phyloP scores from a whole-genome alignment of 768 basidiomycete species.

The Mycena leptocephala region DNA sequence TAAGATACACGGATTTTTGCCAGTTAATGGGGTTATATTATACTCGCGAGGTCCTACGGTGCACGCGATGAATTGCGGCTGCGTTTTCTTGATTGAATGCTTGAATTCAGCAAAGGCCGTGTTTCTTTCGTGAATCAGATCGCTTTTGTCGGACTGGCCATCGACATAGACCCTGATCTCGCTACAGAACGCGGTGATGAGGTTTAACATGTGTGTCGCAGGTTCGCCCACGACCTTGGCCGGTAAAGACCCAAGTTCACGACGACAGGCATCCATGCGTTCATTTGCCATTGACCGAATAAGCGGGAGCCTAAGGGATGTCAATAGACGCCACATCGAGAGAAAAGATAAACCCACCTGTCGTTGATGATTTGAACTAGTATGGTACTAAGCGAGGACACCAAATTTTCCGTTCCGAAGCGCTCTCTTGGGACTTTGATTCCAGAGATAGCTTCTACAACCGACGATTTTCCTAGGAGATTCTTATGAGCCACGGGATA shows the following conservation, averaged over 20 bases:
- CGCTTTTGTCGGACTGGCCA: conserved; percentile 43
- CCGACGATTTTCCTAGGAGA: conserved; percentile 55
- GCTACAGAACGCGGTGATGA: conserved; percentile 52
- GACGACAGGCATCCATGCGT: conserved; percentile 45
- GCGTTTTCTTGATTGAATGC: conserved; percentile 47
- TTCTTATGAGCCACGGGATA: background rate
- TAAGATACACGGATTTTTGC: conserved; percentile 43
- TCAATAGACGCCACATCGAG: background rate
- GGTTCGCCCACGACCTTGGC: conserved; percentile 51
- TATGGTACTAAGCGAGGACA: conserved; percentile 52
- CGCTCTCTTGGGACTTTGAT: conserved; percentile 63
- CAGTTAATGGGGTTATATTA: conserved; percentile 32
- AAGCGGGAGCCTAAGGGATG: conserved; percentile 15
- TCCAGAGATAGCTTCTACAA: conserved; percentile 69
- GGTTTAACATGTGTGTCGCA: conserved; percentile 52
- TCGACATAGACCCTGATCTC: conserved; percentile 46
- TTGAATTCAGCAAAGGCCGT: conserved; percentile 48
- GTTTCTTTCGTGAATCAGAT: conserved; percentile 50
- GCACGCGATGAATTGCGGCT: conserved; percentile 55
- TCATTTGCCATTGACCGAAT: conserved; percentile 48
- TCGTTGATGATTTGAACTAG: conserved; percentile 54
- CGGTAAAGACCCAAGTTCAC: conserved; percentile 48
- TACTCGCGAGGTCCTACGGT: background rate
- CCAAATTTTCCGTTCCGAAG: conserved; percentile 56
- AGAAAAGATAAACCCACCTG: conserved; percentile 10